Evolutionary conservation across 768 basidiomycete species (phyloP), one percentile per base, ranked within the genome.

Genomic region (Mycena polygramma): DNA sequence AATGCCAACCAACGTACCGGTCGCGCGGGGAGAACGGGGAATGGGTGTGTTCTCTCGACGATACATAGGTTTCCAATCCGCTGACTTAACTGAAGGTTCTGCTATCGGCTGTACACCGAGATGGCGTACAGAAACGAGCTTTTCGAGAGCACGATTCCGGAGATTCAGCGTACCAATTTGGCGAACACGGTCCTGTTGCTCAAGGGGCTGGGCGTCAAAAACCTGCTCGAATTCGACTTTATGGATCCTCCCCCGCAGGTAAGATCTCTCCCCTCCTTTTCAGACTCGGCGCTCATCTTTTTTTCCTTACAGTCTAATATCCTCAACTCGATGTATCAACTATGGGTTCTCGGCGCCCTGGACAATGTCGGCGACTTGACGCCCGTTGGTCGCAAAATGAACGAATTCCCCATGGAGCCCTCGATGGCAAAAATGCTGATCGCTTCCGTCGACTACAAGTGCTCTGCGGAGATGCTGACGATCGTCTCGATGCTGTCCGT

Each of bases 161-260:
- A 99, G 82, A 99, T 99, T 63, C 98, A 99, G 80, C 87, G 98
- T 54, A 99, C 98, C 13, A 99, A 99, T 81, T 81, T 99, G 65
- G 97, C 98, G 22, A 99, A 99, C 76, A 99, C 97, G 0, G 98
- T 99, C 0, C 81, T 99, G 24, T 81, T 99, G 45, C 86, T 99
- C 68, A 99, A 99, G 79, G 97, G 97, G 4, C 86, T 99, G 7
- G 97, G 98, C 13, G 98, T 99, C 49, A 98, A 98, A 84, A 96
- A 99, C 78, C 82, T 98, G 49, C 87, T 99, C 24, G 97, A 99
- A 81, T 99, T 99, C 77, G 97, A 99, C 81, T 99, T 99, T 78
- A 99, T 99, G 98, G 98, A 99, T 79, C 98, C 98, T n/a, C 98
- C 98, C 24, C 98, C 98, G n/a, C 96, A 97, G 87, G 94, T 92